phyloP scores from a whole-genome alignment of 2,329 filamentous ascomycete genomes.

The Cytospora schulzeri region DNA sequence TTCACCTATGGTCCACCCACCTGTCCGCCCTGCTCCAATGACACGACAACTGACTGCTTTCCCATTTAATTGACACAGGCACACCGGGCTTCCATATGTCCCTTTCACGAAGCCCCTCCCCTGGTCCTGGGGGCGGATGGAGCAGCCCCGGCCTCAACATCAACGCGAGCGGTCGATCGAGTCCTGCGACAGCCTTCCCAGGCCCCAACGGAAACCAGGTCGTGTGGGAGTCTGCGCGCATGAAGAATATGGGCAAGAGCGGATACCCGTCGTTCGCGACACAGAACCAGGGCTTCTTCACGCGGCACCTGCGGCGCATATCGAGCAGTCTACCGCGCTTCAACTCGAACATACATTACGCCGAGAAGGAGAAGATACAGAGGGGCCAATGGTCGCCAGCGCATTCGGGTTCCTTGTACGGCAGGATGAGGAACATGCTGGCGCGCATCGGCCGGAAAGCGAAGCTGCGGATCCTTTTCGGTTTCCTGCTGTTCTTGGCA shows the following conservation, averaged over 20 bases:
- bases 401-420: slow-evolving; percentile 48
- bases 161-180: slow-evolving; percentile 68
- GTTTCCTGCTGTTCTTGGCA: slow-evolving; percentile 61
- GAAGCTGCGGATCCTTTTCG: slow-evolving; percentile 63
- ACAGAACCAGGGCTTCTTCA: slow-evolving; percentile 84
- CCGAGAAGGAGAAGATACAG: slow-evolving; percentile 77
- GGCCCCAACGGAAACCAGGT: slow-evolving; percentile 57
- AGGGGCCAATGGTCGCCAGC: slow-evolving; percentile 56
- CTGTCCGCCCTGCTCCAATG: slow-evolving; percentile 10
- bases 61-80: slow-evolving; percentile 42
- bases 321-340: slow-evolving; percentile 80
- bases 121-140: slow-evolving; percentile 83
- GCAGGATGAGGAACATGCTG: slow-evolving; percentile 49
- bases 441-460: slow-evolving; percentile 63
- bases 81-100: slow-evolving; percentile 70
- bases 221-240: slow-evolving; percentile 82
- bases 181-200: slow-evolving; percentile 57
- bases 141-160: slow-evolving; percentile 78
- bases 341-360: slow-evolving; percentile 57
- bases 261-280: slow-evolving; percentile 76
- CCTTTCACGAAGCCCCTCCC: slow-evolving; percentile 84
- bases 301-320: slow-evolving; percentile 77
- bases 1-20: slow-evolving; percentile 20
- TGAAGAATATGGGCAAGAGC: slow-evolving; percentile 71
- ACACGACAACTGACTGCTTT: slow-evolving; percentile 11